Conservation (phyloP, 345 rosid genomes). For the Bruguiera sexangula region DNA sequence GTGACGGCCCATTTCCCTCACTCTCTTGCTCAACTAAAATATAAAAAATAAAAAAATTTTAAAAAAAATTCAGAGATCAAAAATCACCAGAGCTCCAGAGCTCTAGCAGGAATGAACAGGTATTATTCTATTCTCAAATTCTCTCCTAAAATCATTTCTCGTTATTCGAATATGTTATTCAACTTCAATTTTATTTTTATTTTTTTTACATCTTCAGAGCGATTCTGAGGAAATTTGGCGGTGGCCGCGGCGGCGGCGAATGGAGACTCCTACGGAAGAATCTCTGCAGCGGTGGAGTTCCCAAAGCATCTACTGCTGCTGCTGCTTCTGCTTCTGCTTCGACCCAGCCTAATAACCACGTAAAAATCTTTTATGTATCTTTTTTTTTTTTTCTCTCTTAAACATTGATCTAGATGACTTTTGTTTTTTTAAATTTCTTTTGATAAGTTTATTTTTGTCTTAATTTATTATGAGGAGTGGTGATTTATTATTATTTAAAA, state of each 20-base stretch:
- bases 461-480: not conserved
- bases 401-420: not conserved
- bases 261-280: slow-evolving; percentile 7
- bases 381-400: not conserved
- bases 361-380: not conserved
- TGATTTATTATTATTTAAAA: not conserved
- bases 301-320: not conserved
- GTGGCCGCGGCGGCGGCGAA: not conserved
- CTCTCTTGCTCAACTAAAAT: no score
- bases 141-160: not conserved
- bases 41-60: no score
- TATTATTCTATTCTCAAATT: slow-evolving; percentile 4
- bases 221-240: slow-evolving; percentile 1
- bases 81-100: no score
- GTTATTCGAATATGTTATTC: not conserved
- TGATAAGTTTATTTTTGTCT: not conserved
- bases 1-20: no score
- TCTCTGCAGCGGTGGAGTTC: slow-evolving; percentile 3
- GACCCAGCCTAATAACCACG: slow-evolving; percentile 2
- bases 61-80: no score
- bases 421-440: not conserved
- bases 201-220: not conserved
- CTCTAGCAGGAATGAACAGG: slow-evolving; percentile 15
- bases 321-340: not conserved
- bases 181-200: not conserved